Percentiles rank a stretch among this genome's conserved stretches.
phyloP scores from a whole-genome alignment of 192 early-diverging fungal species.

The Backusella tuberculispora region DNA sequence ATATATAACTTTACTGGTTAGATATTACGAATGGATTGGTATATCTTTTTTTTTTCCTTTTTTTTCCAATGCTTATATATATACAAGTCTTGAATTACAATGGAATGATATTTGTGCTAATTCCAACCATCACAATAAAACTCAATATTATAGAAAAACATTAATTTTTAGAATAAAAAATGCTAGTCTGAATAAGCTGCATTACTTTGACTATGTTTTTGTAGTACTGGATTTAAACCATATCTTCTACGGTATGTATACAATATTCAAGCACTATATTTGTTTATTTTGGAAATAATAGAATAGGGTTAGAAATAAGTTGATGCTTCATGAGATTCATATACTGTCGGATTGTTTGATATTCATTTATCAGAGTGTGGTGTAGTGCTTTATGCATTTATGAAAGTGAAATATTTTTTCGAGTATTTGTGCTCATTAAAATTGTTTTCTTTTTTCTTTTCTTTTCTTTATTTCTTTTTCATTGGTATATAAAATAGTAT shows the following conservation, averaged over 20 bases:
- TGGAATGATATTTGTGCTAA: slow-evolving; percentile 4
- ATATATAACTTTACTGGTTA: background rate
- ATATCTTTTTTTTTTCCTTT: background rate
- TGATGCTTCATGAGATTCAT: background rate
- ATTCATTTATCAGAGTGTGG: too few species aligned
- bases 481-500: too few species aligned
- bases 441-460: too few species aligned
- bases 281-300: background rate
- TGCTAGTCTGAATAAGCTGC: background rate
- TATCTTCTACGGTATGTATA: background rate
- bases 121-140: background rate
- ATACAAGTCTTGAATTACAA: background rate
- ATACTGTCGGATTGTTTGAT: too few species aligned
- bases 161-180: background rate
- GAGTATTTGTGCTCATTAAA: too few species aligned
- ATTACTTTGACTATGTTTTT: background rate
- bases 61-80: background rate
- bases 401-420: background rate
- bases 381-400: background rate
- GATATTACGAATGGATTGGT: background rate
- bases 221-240: background rate
- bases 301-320: background rate
- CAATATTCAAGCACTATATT: background rate
- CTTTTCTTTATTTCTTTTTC: too few species aligned
- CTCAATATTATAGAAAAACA: background rate